Percentiles rank a stretch among this genome's conserved stretches.
These are phyloP conservation scores for Fusarium multiceps DNA, from an alignment of 2,329 filamentous ascomycete genomes.

Conservation along the genomic window DNA sequence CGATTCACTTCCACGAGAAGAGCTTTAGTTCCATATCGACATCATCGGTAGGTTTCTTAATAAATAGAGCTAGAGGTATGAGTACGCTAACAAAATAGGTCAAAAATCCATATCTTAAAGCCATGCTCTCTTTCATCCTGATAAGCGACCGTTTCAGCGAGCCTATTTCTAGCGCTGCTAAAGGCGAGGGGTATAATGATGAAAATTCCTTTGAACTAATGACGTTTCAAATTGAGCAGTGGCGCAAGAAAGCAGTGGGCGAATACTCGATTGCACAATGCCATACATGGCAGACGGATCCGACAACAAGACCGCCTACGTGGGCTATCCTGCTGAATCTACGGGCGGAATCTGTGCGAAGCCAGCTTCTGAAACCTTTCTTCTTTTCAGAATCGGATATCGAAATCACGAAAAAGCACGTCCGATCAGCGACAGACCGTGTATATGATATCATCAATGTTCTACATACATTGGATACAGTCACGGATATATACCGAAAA, in stretches of 20 bases:
- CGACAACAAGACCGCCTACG: conserved; percentile 16
- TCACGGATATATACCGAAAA: conserved; percentile 25
- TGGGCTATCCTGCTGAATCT: conserved; percentile 29
- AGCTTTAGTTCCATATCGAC: conserved; percentile 31
- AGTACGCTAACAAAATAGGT: not conserved
- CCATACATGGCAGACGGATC: conserved; percentile 17
- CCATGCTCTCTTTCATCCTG: conserved; percentile 31
- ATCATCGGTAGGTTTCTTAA: conserved; percentile 1
- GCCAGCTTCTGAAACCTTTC: conserved; percentile 23
- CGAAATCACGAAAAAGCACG: conserved; percentile 23
- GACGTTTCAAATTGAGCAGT: conserved; percentile 47
- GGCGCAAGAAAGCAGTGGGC: conserved; percentile 42
- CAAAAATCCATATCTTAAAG: conserved; percentile 25
- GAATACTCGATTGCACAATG: conserved; percentile 16
- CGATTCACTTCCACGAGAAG: conserved; percentile 26
- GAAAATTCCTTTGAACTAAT: conserved; percentile 46
- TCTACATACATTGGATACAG: conserved; percentile 9
- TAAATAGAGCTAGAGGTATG: too few species aligned
- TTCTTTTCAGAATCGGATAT: conserved; percentile 33
- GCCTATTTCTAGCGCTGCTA: conserved; percentile 18
- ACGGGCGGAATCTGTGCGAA: conserved; percentile 28
- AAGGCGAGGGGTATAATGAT: conserved; percentile 38
- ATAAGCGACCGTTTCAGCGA: conserved; percentile 31
- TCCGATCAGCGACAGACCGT: conserved; percentile 19
- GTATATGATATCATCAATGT: conserved; percentile 29